Evolutionary conservation across 2,329 filamentous ascomycete genomes (phyloP).

Genomic region (Alternaria panax): DNA sequence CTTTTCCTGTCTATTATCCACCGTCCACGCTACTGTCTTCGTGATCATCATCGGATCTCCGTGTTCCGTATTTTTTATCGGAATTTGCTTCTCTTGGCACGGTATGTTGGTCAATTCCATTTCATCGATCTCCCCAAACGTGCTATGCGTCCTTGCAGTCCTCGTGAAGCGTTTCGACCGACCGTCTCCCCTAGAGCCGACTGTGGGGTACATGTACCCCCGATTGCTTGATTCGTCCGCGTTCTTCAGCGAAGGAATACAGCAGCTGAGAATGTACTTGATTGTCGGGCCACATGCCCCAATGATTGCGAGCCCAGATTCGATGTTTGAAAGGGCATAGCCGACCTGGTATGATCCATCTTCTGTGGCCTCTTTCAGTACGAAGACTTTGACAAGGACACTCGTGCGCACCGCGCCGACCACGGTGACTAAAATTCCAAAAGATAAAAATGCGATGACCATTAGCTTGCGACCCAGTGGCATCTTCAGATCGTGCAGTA

Average conservation of each 20-base stretch:
- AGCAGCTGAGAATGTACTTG: slow-evolving; percentile 26
- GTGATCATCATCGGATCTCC: slow-evolving; percentile 8
- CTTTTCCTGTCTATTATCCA: background rate
- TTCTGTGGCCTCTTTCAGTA: slow-evolving; percentile 1
- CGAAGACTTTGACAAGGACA: slow-evolving; percentile 19
- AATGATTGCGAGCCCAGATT: slow-evolving; percentile 26
- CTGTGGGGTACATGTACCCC: slow-evolving; percentile 5
- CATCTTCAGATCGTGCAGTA: slow-evolving; percentile 29
- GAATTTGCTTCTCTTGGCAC: background rate
- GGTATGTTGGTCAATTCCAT: background rate
- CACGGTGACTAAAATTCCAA: slow-evolving; percentile 25
- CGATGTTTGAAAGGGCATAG: slow-evolving; percentile 27
- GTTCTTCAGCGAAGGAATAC: slow-evolving; percentile 22
- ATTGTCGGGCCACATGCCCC: slow-evolving; percentile 27
- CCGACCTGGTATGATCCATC: slow-evolving; percentile 20
- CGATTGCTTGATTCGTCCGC: slow-evolving; percentile 10
- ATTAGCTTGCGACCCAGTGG: slow-evolving; percentile 23
- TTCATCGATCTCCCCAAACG: slow-evolving; percentile 1
- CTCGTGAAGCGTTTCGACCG: slow-evolving; percentile 7
- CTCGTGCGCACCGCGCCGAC: slow-evolving; percentile 24
- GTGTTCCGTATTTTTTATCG: background rate
- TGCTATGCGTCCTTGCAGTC: background rate
- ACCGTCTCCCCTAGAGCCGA: slow-evolving; percentile 1
- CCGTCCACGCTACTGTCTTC: slow-evolving; percentile 13
- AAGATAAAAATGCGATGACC: slow-evolving; percentile 26